phyloP scores from a whole-genome alignment of 2,329 filamentous ascomycete species.

The Aspergillus sp. region DNA sequence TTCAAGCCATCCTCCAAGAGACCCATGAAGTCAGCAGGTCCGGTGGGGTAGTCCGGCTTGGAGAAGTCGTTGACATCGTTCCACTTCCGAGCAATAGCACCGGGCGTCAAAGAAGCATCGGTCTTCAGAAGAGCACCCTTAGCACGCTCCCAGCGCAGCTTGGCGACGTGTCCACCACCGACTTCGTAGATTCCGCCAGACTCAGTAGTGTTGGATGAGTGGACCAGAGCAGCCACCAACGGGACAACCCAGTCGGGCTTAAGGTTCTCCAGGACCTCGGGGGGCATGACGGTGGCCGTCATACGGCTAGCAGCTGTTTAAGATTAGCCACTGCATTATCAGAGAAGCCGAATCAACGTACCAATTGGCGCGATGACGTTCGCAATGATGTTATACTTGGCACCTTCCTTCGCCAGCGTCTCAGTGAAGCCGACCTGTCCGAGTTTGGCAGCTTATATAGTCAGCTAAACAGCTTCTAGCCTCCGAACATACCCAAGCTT shows the following conservation, averaged over 20 bases:
- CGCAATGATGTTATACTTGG: slow-evolving; percentile 95
- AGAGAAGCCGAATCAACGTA: slow-evolving; percentile 25
- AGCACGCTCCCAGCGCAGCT: slow-evolving; percentile 92
- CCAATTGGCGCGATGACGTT: slow-evolving; percentile 91
- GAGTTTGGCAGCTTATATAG: slow-evolving; percentile 75
- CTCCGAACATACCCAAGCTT: slow-evolving; percentile 25
- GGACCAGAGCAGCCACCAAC: slow-evolving; percentile 82
- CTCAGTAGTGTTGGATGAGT: slow-evolving; percentile 80
- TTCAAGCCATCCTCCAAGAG: slow-evolving; percentile 83
- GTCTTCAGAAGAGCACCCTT: slow-evolving; percentile 86
- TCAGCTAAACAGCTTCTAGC: slow-evolving; percentile 22
- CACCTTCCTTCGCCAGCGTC: slow-evolving; percentile 94
- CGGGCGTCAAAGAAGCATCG: slow-evolving; percentile 83
- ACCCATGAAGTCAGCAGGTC: slow-evolving; percentile 83
- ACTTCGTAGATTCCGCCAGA: slow-evolving; percentile 90
- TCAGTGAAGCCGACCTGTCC: slow-evolving; percentile 96
- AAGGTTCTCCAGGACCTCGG: slow-evolving; percentile 81
- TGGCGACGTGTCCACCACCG: slow-evolving; percentile 87
- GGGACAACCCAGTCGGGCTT: slow-evolving; percentile 96
- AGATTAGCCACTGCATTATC: neutral
- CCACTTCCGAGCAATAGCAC: slow-evolving; percentile 88
- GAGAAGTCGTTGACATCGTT: slow-evolving; percentile 84
- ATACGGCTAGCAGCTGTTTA: slow-evolving; percentile 79
- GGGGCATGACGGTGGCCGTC: slow-evolving; percentile 93
- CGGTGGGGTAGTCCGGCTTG: slow-evolving; percentile 76